Conservation (phyloP, 1,284 basidiomycete species). For the Psilocybe mexicana region DNA sequence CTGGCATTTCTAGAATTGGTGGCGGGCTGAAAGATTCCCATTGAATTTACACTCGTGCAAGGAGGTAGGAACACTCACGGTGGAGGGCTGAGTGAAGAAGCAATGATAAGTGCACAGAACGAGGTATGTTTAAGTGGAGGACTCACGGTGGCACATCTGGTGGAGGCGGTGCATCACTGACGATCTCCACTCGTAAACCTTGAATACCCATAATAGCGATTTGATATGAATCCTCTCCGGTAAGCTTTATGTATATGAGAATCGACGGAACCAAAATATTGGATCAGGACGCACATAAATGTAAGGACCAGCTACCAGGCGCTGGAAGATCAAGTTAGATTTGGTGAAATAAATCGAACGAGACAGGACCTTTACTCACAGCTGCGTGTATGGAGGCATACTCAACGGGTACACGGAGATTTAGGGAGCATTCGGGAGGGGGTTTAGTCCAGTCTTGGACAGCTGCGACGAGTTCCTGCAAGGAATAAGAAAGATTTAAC, state of each 20-base stretch:
- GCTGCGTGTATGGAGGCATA: conserved; percentile 78
- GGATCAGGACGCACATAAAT: conserved; percentile 62
- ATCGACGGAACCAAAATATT: conserved; percentile 2
- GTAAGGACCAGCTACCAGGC: conserved; percentile 72
- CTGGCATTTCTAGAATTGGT: conserved; percentile 83
- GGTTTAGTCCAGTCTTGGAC: conserved; percentile 84
- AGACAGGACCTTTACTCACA: conserved; percentile 41
- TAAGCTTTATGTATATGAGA: conserved; percentile 49
- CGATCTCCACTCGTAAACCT: conserved; percentile 78
- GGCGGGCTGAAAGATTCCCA: conserved; percentile 53
- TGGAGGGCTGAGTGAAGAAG: conserved; percentile 47
- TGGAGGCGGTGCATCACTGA: conserved; percentile 77
- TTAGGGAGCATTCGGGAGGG: conserved; percentile 71
- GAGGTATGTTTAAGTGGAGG: conserved; percentile 7
- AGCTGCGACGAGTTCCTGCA: conserved; percentile 71
- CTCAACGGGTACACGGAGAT: conserved; percentile 77
- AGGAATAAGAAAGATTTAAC: conserved; percentile 7
- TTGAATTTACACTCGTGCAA: neutral
- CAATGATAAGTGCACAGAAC: too few species aligned
- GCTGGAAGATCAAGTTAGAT: conserved; percentile 40
- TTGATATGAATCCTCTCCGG: conserved; percentile 80
- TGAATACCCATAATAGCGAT: conserved; percentile 78
- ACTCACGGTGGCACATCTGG: conserved; percentile 79
- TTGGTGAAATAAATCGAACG: neutral
- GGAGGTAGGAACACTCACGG: conserved; percentile 54